A percentile compares a stretch with the other conserved stretches of the same genome.
Conservation (phyloP, 2,329 filamentous ascomycete genomes). For the Fusarium algeriense region DNA sequence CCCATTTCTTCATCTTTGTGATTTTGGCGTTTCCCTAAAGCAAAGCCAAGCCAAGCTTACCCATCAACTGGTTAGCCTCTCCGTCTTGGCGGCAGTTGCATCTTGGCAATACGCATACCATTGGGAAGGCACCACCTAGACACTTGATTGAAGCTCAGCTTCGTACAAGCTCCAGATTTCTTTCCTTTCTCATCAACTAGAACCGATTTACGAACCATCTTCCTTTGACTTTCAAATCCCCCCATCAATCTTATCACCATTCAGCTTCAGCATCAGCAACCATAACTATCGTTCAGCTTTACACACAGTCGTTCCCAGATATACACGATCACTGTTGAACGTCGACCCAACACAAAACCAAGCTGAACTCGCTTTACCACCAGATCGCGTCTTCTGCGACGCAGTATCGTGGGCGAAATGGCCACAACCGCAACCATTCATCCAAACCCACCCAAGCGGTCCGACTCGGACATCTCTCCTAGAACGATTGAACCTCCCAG, state of each 20-base stretch:
- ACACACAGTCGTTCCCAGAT: conserved; percentile 19
- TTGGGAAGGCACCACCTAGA: conserved; percentile 11
- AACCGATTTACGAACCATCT: neutral
- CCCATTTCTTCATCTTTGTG: conserved; percentile 13
- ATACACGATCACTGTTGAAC: conserved; percentile 10
- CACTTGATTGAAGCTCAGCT: conserved; percentile 26
- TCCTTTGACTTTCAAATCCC: neutral
- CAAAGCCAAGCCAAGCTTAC: conserved; percentile 38
- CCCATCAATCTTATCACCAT: conserved; percentile 8
- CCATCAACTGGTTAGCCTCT: conserved; percentile 29
- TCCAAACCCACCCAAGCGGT: conserved; percentile 47
- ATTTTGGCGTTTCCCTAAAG: conserved; percentile 25
- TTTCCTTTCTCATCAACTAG: conserved; percentile 15
- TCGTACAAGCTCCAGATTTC: conserved; percentile 17
- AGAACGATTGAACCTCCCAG: conserved; percentile 47
- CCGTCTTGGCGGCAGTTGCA: conserved; percentile 36
- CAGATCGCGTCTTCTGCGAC: conserved; percentile 10
- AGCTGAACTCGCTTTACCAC: conserved; percentile 4
- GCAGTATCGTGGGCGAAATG: conserved; percentile 25
- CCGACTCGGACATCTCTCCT: conserved; percentile 60
- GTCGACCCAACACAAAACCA: neutral
- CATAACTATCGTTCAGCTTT: conserved; percentile 6
- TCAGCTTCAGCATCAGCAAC: conserved; percentile 14
- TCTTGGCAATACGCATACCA: conserved; percentile 34
- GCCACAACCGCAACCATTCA: conserved; percentile 43